Evolutionary conservation across 1,284 basidiomycete species (phyloP).

Genomic region (Marasmius tenuissimus): DNA sequence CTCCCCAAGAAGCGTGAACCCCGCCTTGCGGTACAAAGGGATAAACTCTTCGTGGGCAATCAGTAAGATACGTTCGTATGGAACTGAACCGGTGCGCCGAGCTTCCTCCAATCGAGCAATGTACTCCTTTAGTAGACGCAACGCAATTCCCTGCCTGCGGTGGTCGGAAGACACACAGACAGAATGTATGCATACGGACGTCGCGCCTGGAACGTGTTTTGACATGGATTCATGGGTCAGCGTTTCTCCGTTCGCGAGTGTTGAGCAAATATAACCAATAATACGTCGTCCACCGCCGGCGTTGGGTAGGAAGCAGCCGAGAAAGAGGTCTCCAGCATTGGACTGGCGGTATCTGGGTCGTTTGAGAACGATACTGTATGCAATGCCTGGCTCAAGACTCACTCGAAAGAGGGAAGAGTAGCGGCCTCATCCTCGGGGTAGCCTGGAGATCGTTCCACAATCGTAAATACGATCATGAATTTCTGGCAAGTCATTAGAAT

Average conservation of each 20-base stretch:
- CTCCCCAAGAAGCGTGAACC: slow-evolving; percentile 58
- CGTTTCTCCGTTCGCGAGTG: slow-evolving; percentile 49
- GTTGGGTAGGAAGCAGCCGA: slow-evolving; percentile 54
- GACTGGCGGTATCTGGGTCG: slow-evolving; percentile 54
- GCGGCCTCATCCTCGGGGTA: slow-evolving; percentile 68
- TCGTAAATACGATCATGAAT: too few relatives aligned
- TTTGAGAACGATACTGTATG: background rate
- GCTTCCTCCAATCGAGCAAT: slow-evolving; percentile 40
- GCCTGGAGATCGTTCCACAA: slow-evolving; percentile 30
- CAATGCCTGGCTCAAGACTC: slow-evolving; percentile 9
- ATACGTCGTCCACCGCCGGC: slow-evolving; percentile 36
- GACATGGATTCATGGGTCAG: slow-evolving; percentile 71
- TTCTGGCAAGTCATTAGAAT: background rate
- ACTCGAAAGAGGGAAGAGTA: slow-evolving; percentile 55
- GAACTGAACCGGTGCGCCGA: slow-evolving; percentile 20
- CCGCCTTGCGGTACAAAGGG: slow-evolving; percentile 57
- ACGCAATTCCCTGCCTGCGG: slow-evolving; percentile 50
- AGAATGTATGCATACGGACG: slow-evolving; percentile 67
- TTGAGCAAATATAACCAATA: slow-evolving; percentile 66
- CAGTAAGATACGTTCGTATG: slow-evolving; percentile 51
- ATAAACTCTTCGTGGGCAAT: slow-evolving; percentile 63
- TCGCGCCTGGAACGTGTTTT: slow-evolving; percentile 49
- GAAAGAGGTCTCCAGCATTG: slow-evolving; percentile 60
- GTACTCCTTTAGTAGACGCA: slow-evolving; percentile 59
- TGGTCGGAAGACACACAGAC: slow-evolving; percentile 51